Evolutionary conservation across 2,329 filamentous ascomycete genomes (phyloP).

Genomic region (Neofusicoccum kwambonambiense): DNA sequence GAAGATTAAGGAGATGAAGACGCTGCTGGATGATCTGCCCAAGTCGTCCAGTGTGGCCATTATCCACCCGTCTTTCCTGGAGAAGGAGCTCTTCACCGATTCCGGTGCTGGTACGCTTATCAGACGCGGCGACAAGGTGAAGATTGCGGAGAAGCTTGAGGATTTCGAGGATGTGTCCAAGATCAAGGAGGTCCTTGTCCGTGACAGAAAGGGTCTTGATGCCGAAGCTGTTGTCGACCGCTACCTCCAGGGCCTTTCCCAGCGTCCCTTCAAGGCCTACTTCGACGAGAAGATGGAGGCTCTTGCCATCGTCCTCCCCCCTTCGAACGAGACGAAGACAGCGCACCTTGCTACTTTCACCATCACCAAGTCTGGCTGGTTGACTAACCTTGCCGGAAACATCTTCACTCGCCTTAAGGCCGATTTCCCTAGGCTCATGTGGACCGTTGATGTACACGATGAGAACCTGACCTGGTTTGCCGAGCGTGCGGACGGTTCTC

Average conservation of each 20-base stretch:
- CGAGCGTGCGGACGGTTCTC: slow-evolving; percentile 90
- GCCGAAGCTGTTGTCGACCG: slow-evolving; percentile 80
- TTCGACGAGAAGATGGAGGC: slow-evolving; percentile 94
- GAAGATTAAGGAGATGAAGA: slow-evolving; percentile 98
- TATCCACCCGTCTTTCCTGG: slow-evolving; percentile 91
- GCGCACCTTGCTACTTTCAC: slow-evolving; percentile 87
- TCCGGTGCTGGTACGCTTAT: slow-evolving; percentile 93
- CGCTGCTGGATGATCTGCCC: slow-evolving; percentile 82
- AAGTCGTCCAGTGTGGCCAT: slow-evolving; percentile 94
- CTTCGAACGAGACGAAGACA: slow-evolving; percentile 63
- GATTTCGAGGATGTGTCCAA: slow-evolving; percentile 75
- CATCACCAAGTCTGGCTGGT: slow-evolving; percentile 91
- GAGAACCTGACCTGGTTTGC: slow-evolving; percentile 99
- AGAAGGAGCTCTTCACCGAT: slow-evolving; percentile 96
- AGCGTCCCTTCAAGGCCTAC: slow-evolving; percentile 84
- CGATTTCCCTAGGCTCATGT: slow-evolving; percentile 85
- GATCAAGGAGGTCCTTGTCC: slow-evolving; percentile 77
- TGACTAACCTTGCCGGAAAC: slow-evolving; percentile 93
- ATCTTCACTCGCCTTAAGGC: slow-evolving; percentile 92
- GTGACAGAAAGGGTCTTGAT: slow-evolving; percentile 79
- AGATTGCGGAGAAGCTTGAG: slow-evolving; percentile 66
- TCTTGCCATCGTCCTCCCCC: slow-evolving; percentile 81
- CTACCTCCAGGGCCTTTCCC: slow-evolving; percentile 76
- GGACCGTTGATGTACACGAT: slow-evolving; percentile 95
- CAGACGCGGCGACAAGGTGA: slow-evolving; percentile 84